Evolutionary conservation across 2,329 filamentous ascomycete species (phyloP).

Genomic region (Alternaria brassicae): DNA sequence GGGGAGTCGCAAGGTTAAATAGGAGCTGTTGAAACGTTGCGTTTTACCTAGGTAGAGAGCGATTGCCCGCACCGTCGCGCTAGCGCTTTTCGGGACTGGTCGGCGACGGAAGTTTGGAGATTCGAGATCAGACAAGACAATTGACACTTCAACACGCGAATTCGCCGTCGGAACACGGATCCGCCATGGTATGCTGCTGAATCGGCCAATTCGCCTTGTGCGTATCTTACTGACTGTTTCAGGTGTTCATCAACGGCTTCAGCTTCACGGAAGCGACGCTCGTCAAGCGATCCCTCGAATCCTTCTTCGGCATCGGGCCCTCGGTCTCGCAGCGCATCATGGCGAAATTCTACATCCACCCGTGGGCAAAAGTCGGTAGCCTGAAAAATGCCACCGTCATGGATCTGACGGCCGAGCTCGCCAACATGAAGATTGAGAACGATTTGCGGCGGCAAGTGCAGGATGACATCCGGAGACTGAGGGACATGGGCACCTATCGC

Average conservation of each 20-base stretch:
- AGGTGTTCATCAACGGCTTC: constrained; percentile 86
- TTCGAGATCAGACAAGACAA: constrained; percentile 14
- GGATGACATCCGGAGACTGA: constrained; percentile 85
- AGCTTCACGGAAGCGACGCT: constrained; percentile 85
- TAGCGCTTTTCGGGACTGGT: constrained; percentile 17
- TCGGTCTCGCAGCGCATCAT: constrained; percentile 71
- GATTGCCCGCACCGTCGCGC: constrained; percentile 22
- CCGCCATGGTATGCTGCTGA: constrained; percentile 35
- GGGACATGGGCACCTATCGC: constrained; percentile 89
- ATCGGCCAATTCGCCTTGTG: constrained; percentile 2
- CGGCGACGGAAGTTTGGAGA: constrained; percentile 10
- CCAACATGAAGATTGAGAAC: constrained; percentile 92
- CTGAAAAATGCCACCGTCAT: constrained; percentile 79
- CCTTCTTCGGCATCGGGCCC: constrained; percentile 47
- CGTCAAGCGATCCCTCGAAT: constrained; percentile 78
- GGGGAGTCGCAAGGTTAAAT: constrained; percentile 35
- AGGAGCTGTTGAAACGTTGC: constrained; percentile 44
- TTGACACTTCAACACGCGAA: constrained; percentile 25
- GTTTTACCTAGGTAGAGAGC: constrained; percentile 24
- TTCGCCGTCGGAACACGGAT: constrained; percentile 21
- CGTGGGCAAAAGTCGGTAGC: constrained; percentile 77
- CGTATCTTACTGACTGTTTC: constrained; percentile 18
- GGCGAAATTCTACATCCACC: constrained; percentile 88
- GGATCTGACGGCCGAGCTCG: constrained; percentile 82
- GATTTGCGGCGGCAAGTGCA: constrained; percentile 78